A percentile compares a stretch with the other conserved stretches of the same genome.
Conservation (phyloP, 768 basidiomycete species). For the Hygrophorus russula region DNA sequence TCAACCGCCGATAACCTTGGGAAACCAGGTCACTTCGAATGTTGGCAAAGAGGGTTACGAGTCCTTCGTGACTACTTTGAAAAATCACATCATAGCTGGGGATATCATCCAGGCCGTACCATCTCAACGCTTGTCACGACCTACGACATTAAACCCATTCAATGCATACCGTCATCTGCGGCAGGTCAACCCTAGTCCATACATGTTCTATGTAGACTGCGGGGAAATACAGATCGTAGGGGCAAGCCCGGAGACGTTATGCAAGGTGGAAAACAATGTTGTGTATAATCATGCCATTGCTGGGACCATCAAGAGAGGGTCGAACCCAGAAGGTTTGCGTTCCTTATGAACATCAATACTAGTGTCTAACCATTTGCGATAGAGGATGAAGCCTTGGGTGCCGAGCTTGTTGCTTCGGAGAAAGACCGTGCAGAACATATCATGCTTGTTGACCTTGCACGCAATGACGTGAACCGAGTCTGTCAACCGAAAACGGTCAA, state of each 20-base stretch:
- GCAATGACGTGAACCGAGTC: conserved; percentile 97
- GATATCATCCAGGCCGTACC: conserved; percentile 99
- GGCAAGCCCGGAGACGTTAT: conserved; percentile 94
- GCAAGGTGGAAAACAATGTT: conserved; percentile 85
- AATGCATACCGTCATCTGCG: conserved; percentile 93
- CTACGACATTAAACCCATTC: conserved; percentile 88
- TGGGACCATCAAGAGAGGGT: conserved; percentile 84
- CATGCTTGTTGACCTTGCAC: conserved; percentile 96
- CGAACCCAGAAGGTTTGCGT: conserved; percentile 66
- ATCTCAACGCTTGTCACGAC: conserved; percentile 79
- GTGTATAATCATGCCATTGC: conserved; percentile 98
- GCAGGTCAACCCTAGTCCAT: conserved; percentile 93
- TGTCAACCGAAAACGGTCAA: conserved; percentile 93
- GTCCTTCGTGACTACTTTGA: conserved; percentile 79
- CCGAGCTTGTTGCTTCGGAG: conserved; percentile 67
- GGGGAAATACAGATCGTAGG: conserved; percentile 93
- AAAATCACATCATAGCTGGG: conserved; percentile 89
- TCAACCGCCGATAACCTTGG: conserved; percentile 57
- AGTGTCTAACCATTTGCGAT: conserved; percentile 8
- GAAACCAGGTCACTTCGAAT: conserved; percentile 68
- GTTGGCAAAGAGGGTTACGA: conserved; percentile 93
- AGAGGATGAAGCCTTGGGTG: conserved; percentile 84
- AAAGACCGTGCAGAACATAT: conserved; percentile 98
- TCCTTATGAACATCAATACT: background rate
- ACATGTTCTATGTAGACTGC: conserved; percentile 98